Base-by-base conservation (phyloP, 179 eudicot species). In the Corrigiola litoralis region DNA sequence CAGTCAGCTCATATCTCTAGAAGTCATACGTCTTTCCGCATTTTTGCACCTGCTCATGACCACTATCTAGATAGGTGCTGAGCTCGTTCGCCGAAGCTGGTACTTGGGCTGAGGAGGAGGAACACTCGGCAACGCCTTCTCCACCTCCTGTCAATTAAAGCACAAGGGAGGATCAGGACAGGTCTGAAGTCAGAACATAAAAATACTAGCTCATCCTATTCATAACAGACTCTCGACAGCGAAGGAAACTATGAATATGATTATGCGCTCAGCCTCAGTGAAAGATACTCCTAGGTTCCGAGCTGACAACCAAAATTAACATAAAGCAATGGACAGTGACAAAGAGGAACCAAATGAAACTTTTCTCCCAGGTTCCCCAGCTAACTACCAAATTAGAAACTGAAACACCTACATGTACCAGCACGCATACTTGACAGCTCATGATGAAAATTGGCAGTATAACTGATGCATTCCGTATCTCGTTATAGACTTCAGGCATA, bases 21-120 rank as follows among this genome's bases (percentile, higher is more conserved):
- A 59, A 27, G 58, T 61, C 55, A 28, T 31, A 40, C 34, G 25
- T 40, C 12, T 34, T 41, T 67, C 37, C 63, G 29, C 58, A 45
- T 66, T 59, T 73, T 61, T 61, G 51, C 51, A 47, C 46, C 38
- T 55, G 72, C 71, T 65, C 44, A 41, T 65, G 42, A 32, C 65
- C 66, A 52, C 17, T 61, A 69, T 68, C 71, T 63, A 86, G 61
- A 81, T 47, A 58, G 85, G 80, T 24, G 85, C 81, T 32, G 95
- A 87, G 75, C 84, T 85, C 44, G 96, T 83, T 73, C 96, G 82
- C 49, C 96, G 87, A 17, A 89, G 89, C 74, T 83, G 89, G 70
- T 66, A 74, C 82, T 83, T 87, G 20, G 94, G 96, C 73, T 84
- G 80, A 0, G 96, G 87, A 47, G 79, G 89, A 29, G 87, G 91